phyloP scores from a whole-genome alignment of 2,329 filamentous ascomycete genomes.

The Aquanectria penicillioides region DNA sequence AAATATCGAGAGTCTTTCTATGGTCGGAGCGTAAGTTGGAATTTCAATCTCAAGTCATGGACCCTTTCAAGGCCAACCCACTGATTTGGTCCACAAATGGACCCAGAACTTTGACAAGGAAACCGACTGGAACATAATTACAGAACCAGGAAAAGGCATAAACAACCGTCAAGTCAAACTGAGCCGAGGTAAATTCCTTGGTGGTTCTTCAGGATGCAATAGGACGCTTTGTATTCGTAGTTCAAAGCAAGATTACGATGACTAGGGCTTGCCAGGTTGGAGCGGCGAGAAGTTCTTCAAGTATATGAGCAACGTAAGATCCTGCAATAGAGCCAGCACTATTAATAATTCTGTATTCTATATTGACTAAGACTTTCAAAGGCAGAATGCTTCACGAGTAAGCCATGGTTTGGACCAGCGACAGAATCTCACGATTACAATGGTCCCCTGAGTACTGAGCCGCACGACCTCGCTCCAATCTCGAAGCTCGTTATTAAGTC shows the following conservation, averaged over 20 bases:
- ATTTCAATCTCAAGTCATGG: not conserved
- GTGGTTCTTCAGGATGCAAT: constrained; percentile 60
- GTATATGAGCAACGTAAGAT: constrained; percentile 62
- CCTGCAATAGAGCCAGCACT: not conserved
- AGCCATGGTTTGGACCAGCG: constrained; percentile 65
- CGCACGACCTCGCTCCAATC: constrained; percentile 68
- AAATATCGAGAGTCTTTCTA: constrained; percentile 59
- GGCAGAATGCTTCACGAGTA: constrained; percentile 67
- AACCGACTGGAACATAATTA: constrained; percentile 62
- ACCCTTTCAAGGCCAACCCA: too few species aligned
- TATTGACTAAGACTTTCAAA: constrained; percentile 21
- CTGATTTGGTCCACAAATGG: constrained; percentile 49
- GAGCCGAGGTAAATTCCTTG: constrained; percentile 59
- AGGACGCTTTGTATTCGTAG: constrained; percentile 61
- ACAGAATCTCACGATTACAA: constrained; percentile 58
- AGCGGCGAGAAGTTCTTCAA: constrained; percentile 65
- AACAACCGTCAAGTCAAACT: constrained; percentile 56
- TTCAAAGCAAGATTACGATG: constrained; percentile 60
- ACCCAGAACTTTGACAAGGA: constrained; percentile 57
- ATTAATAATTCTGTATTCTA: not conserved
- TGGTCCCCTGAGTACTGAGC: constrained; percentile 64
- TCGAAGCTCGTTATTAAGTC: constrained; percentile 64
- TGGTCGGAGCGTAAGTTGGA: constrained; percentile 56
- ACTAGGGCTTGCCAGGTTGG: constrained; percentile 66
- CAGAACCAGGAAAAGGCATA: constrained; percentile 49